Evolutionary conservation across 2,329 filamentous ascomycete genomes (phyloP), one percentile per base, ranked within the genome.

Genomic region (Zasmidium citrigriseum): DNA sequence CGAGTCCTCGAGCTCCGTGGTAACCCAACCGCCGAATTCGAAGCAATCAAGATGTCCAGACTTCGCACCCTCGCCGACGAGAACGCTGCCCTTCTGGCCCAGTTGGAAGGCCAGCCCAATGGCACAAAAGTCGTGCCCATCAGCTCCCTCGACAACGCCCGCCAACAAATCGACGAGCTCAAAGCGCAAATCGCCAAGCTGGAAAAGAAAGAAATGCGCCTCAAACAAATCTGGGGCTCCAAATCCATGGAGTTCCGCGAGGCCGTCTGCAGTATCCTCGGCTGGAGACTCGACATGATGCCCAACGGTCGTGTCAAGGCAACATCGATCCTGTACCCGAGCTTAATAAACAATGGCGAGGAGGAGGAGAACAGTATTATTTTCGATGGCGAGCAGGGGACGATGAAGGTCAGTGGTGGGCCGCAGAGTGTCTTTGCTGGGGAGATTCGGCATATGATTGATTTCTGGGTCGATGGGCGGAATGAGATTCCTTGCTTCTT

Each of bases 301-400:
- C 92, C 93, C n/a, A 96, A 96, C 73, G 95, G 95, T 45, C 93
- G 96, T 69, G 96, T 97, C 76, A 88, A 91, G 27, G 91, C 97
- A 21, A 96, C 93, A 55, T 89, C 84, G 59, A 89, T 93, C 64
- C 96, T 93, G 71, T 90, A 89, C 71, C 89, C 92, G 0, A 62
- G 53, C 0, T 60, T 66, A 16, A 61, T 67, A 46, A 58, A 57
- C 5, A 69, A 70, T 10, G 72, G 70, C 0, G 86, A 91, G 4
- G 73, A 75, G 53, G 78, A 80, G 60, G 80, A 81, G 63, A 84
- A 86, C 61, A 83, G 78, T 4, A 86, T 87, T 47, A 86, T 96
- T 0, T 97, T 97, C 73, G 92, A 96, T 75, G 92, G 92, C 52
- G 92, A 97, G 77, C 87, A 89, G 58, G 95, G 93, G 7, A 97